Base-by-base conservation (phyloP, 129 eudicot species). In the Flaveria bidentis region DNA sequence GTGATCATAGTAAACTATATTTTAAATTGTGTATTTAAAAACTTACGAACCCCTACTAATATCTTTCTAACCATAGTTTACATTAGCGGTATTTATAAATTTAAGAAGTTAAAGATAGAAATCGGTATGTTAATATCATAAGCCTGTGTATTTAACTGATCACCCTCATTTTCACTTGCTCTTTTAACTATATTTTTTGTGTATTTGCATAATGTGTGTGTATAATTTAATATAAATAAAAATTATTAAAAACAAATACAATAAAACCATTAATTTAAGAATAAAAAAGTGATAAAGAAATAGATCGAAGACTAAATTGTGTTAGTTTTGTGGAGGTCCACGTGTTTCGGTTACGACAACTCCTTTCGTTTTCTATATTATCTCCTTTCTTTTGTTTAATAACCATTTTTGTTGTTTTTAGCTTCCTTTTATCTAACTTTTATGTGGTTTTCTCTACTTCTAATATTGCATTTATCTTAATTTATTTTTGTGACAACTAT, bases 311-410 rank as follows among this genome's bases (percentile, higher is more conserved):
- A 42, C 52, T 18, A 23, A 53, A 55, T 33, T 80, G 61, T 72
- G 74, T 79, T 72, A 45, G 28, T 12, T 52, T 53, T 73, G 41
- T 58, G 79, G 6, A 18, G 83, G 79, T 53, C 75, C 83, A 80
- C 79, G 83, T 80, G 83, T 73, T 36, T 80, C 62, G 79, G 83
- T 74, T 65, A 46, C 58, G 62, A 80, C 83, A 53, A 65, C 79
- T 65, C 69, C 79, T 65, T 65, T 80, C 69, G 9, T 80, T 80
- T 66, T 80, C 63, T 41, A 73, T 80, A 73, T 73, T 73, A 73
- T 80, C 83, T 73, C 67, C 67, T 66, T 11, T 1, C 12, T 53
- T 64, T 57, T 57, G 33, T 71, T 79, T 33, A 10, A n/a, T 49
- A 26, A n/a, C 28, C 17, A 6, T 28, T 17, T 78, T 57, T 69